Conservation (phyloP, 1,139 yeast species). For the Pichia sp. region DNA sequence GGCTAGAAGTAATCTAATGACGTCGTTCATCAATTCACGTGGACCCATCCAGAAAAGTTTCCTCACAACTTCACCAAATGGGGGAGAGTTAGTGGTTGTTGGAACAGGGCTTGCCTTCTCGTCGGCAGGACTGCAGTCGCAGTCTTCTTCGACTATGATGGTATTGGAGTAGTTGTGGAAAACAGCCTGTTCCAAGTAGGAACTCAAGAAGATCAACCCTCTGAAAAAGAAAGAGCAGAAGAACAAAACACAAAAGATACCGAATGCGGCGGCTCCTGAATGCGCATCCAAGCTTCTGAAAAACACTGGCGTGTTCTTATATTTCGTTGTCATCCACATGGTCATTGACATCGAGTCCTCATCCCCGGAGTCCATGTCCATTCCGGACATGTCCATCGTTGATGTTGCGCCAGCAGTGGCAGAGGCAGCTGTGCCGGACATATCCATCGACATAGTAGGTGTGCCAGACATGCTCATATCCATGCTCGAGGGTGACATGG, state of each 20-base stretch:
- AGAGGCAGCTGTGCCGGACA: neutral
- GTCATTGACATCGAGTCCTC: conserved; percentile 41
- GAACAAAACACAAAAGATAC: conserved; percentile 60
- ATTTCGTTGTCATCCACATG: conserved; percentile 50
- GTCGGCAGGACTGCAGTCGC: conserved; percentile 24
- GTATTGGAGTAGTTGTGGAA: conserved; percentile 39
- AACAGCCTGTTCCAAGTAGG: conserved; percentile 62
- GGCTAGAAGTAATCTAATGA: conserved; percentile 49
- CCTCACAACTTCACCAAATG: conserved; percentile 29
- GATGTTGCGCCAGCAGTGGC: conserved; percentile 5
- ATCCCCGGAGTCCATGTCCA: neutral
- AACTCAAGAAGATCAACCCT: conserved; percentile 52
- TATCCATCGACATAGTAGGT: neutral
- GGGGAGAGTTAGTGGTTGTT: neutral
- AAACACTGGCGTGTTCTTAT: conserved; percentile 53
- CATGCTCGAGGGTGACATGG: neutral
- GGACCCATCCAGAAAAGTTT: conserved; percentile 40
- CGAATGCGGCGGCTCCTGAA: conserved; percentile 60
- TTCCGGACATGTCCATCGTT: conserved; percentile 10
- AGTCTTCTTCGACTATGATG: conserved; percentile 28
- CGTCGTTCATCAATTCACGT: conserved; percentile 43
- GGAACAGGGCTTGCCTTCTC: conserved; percentile 14
- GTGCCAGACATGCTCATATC: neutral
- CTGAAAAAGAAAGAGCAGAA: conserved; percentile 54
- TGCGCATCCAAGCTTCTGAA: conserved; percentile 51